Percentiles rank a stretch among this genome's conserved stretches.
phyloP scores from a whole-genome alignment of 805 yeast species.

The Scheffersomyces lignosus region DNA sequence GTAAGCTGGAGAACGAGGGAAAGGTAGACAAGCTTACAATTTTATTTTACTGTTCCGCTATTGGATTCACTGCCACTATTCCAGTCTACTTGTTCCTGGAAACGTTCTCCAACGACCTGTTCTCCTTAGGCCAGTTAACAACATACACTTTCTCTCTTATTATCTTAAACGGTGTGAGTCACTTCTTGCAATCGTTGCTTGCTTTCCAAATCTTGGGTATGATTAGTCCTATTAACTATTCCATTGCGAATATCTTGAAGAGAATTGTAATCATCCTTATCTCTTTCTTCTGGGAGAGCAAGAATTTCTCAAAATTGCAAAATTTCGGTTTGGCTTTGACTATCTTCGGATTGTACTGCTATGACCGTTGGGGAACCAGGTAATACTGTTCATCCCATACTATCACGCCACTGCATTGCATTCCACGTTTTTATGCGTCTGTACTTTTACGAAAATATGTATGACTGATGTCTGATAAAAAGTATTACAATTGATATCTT shows the following conservation, averaged over 20 bases:
- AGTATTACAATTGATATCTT: too few species aligned
- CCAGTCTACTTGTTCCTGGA: constrained; percentile 68
- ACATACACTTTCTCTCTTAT: constrained; percentile 38
- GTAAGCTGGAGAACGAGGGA: constrained; percentile 15
- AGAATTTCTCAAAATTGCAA: constrained; percentile 29
- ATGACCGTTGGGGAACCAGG: constrained; percentile 45
- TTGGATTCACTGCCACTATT: constrained; percentile 66
- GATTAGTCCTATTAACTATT: constrained; percentile 73
- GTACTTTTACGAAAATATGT: too few species aligned
- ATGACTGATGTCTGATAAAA: too few species aligned
- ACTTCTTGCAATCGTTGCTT: constrained; percentile 68
- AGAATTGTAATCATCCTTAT: constrained; percentile 68
- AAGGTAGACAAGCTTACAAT: constrained; percentile 72
- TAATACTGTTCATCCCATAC: too few species aligned
- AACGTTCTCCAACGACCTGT: constrained; percentile 24
- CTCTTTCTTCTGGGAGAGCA: constrained; percentile 65
- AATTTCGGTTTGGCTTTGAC: constrained; percentile 37
- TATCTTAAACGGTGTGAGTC: constrained; percentile 63
- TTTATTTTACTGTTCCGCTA: constrained; percentile 65
- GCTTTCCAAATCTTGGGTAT: constrained; percentile 76
- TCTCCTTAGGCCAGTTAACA: constrained; percentile 33
- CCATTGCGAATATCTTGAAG: constrained; percentile 76
- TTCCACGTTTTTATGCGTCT: too few species aligned
- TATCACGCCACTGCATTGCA: too few species aligned
- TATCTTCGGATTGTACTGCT: constrained; percentile 39